These are phyloP conservation scores for Stenogyne calaminthoides DNA, from an alignment of 305 asterid species.

Conservation along the genomic window DNA sequence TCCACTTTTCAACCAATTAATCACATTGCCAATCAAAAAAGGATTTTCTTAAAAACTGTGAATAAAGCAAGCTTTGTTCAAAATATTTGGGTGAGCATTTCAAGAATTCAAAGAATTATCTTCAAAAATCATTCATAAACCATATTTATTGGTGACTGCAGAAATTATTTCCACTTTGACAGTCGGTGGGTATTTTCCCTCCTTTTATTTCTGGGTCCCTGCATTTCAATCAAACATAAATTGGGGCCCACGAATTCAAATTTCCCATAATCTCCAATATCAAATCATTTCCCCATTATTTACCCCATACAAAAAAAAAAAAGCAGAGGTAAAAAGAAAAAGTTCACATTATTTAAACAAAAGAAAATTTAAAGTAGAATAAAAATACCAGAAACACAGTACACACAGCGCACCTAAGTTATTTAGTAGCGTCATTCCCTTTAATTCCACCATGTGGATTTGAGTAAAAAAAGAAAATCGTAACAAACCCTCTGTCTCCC, in stretches of 20 bases:
- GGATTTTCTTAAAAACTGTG: background rate
- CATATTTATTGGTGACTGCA: background rate
- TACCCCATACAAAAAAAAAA: constrained; percentile 23
- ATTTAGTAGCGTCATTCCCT: constrained; percentile 21
- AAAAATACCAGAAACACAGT: background rate
- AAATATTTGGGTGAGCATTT: background rate
- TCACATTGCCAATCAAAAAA: background rate
- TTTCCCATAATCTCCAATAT: constrained; percentile 12
- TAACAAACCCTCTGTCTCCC: constrained; percentile 8
- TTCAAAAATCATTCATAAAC: background rate
- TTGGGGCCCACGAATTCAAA: constrained; percentile 26
- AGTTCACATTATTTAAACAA: background rate
- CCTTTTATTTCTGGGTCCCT: constrained; percentile 21
- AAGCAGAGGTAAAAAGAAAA: constrained; percentile 5
- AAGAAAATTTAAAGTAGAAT: background rate
- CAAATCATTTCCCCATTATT: constrained; percentile 37
- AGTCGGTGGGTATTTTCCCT: constrained; percentile 27
- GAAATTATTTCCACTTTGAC: background rate
- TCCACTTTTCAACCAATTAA: background rate
- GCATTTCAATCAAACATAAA: background rate
- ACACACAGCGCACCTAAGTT: constrained; percentile 24
- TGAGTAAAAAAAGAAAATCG: background rate
- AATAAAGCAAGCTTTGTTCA: background rate
- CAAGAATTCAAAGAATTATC: background rate
- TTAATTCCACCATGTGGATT: constrained; percentile 31